These are phyloP conservation scores for Penstemon barbatus DNA, from an alignment of 257 asterid genomes.

Conservation along the genomic window DNA sequence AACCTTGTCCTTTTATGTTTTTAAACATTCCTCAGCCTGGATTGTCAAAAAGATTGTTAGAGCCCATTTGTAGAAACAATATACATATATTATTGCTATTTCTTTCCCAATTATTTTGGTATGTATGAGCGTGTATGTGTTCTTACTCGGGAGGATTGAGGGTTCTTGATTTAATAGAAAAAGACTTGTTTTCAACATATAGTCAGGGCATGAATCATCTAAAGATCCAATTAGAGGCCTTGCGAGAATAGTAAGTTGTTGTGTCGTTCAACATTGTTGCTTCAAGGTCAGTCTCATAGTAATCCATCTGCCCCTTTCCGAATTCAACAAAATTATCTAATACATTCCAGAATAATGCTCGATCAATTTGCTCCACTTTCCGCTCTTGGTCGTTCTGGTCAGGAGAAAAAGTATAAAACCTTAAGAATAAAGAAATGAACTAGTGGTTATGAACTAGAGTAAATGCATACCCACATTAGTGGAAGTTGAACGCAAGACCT, in stretches of 20 bases:
- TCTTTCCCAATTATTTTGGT: constrained; percentile 7
- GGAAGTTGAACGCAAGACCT: not conserved
- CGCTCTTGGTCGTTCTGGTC: constrained; percentile 63
- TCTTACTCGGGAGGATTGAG: not conserved
- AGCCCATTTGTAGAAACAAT: constrained; percentile 13
- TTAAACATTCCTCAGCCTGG: constrained; percentile 64
- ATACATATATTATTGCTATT: not conserved
- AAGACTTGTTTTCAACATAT: constrained; percentile 49
- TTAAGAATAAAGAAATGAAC: constrained; percentile 13
- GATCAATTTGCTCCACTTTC: constrained; percentile 25
- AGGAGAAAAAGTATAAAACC: constrained; percentile 12
- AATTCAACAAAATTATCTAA: constrained; percentile 64
- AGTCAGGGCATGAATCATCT: constrained; percentile 63
- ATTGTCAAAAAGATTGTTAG: constrained; percentile 23
- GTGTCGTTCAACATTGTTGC: constrained; percentile 52
- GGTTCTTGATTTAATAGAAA: not conserved
- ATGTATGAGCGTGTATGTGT: constrained; percentile 5
- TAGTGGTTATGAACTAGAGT: not conserved
- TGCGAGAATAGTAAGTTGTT: constrained; percentile 62
- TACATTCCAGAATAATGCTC: constrained; percentile 48
- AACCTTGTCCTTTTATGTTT: constrained; percentile 55
- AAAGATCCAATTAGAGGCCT: constrained; percentile 68
- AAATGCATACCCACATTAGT: constrained; percentile 28
- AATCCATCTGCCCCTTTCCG: constrained; percentile 68
- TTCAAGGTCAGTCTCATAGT: constrained; percentile 57